Evolutionary conservation across 345 rosid species (phyloP).

Genomic region (Corchorus olitorius): DNA sequence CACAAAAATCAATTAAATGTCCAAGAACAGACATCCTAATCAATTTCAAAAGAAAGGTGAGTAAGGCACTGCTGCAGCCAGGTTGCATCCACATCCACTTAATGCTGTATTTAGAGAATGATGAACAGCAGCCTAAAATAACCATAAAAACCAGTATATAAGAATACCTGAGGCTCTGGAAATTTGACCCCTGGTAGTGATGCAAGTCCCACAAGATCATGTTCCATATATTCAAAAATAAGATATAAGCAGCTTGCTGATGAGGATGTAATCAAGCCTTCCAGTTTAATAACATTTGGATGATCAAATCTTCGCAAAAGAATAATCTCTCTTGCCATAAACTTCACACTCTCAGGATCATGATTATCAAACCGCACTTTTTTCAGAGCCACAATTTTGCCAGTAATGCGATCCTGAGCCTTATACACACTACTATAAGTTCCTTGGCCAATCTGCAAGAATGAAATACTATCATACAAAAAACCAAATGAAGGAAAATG

Average conservation of each 20-base stretch:
- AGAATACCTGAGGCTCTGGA: conserved; percentile 81
- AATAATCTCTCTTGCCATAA: conserved; percentile 90
- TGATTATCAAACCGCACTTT: conserved; percentile 79
- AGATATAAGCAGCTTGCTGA: conserved; percentile 78
- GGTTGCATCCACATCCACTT: neutral
- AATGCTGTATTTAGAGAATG: neutral
- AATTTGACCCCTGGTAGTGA: conserved; percentile 83
- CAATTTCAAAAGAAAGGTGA: neutral
- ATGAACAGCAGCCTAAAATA: conserved; percentile 7
- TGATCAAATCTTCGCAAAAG: conserved; percentile 88
- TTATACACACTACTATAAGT: conserved; percentile 90
- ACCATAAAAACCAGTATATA: neutral
- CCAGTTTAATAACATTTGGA: conserved; percentile 86
- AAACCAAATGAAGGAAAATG: neutral
- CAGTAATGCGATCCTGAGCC: conserved; percentile 68
- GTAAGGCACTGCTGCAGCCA: neutral
- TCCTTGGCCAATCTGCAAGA: conserved; percentile 96
- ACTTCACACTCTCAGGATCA: conserved; percentile 83
- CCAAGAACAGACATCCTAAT: conserved; percentile 4
- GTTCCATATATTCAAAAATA: conserved; percentile 97
- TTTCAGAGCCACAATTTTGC: conserved; percentile 84
- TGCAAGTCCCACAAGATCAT: conserved; percentile 91
- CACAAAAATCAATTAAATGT: neutral
- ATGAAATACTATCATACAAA: conserved; percentile 12
- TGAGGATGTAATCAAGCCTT: conserved; percentile 86